Evolutionary conservation across 805 yeast genomes (phyloP).

Genomic region (Kazachstania taianensis): DNA sequence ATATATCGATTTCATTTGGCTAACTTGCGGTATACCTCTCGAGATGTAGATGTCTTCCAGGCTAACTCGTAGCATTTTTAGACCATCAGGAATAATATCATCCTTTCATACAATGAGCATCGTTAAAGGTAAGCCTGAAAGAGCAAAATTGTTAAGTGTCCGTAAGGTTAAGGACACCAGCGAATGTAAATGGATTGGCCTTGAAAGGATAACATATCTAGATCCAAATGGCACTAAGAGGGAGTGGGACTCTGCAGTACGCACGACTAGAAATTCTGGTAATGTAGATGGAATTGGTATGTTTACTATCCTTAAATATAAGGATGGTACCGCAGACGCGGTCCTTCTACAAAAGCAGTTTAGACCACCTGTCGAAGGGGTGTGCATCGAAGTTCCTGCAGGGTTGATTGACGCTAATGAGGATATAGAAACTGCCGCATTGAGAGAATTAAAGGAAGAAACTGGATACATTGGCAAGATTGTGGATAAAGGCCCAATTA

Average conservation of each 20-base stretch:
- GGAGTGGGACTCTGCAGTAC: conserved; percentile 85
- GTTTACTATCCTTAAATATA: conserved; percentile 52
- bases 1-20: too few relatives aligned
- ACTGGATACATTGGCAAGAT: conserved; percentile 81
- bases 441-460: conserved; percentile 82
- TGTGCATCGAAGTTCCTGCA: conserved; percentile 91
- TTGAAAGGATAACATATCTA: conserved; percentile 55
- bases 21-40: too few relatives aligned
- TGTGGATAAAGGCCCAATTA: conserved; percentile 34
- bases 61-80: too few relatives aligned
- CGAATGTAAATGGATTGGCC: conserved; percentile 58
- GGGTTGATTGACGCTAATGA: conserved; percentile 86
- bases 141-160: conserved; percentile 26
- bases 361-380: conserved; percentile 84
- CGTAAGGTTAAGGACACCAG: conserved; percentile 27
- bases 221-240: conserved; percentile 64
- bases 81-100: too few relatives aligned
- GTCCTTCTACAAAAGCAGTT: conserved; percentile 76
- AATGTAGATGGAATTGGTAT: conserved; percentile 88
- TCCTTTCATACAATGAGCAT: conserved; percentile 12
- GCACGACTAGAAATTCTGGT: conserved; percentile 54
- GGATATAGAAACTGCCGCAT: conserved; percentile 65
- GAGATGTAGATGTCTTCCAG: too few relatives aligned
- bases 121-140: conserved; percentile 29
- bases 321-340: conserved; percentile 39